Evolutionary conservation across 116 monocot genomes (phyloP), one percentile per base, ranked within the genome.

Genomic region (Trichopus zeylanicus): DNA sequence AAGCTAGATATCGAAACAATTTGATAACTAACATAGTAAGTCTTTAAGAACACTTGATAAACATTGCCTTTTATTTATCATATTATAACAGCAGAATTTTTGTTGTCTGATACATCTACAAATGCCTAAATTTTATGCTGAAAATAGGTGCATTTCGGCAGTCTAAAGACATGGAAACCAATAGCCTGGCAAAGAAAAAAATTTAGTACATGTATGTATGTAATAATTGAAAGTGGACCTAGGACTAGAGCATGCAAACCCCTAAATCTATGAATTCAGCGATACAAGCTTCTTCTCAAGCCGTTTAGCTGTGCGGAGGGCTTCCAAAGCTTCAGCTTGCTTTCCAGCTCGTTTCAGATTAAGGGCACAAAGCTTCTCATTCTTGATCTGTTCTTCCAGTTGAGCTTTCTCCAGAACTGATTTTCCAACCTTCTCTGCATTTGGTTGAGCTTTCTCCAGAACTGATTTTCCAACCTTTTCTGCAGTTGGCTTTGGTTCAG

Each of bases 281-380:
- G 72, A 70, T 12, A 1, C 73, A 31, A 98, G 75, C 54, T 75
- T 91, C 78, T 91, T 98, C 64, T 91, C 85, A 12, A 98, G 75
- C 8, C 48, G 53, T 67, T 91, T 98, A 4, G 91, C 87, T 22
- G 73, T 64, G 1, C 91, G 81, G 48, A 98, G 84, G 60, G 91
- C 85, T 64, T 87, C 91, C 60, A 98, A 65, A 34, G 98, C 98
- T 51, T 98, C 91, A 31, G 70, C 64, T 59, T 91, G 87, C 63
- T 81, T 91, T 32, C 98, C 98, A 24, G 79, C 75, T 15, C 75
- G 73, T 53, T 85, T 98, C 59, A 91, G 70, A 49, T 80, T 77
- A 11, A 98, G 56, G 26, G 98, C 98, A 19, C 73, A 73, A 31
- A 75, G 53, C 76, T 91, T 98, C 82, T 88, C 87, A 8, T 73